phyloP scores from a whole-genome alignment of 2,329 filamentous ascomycete species.

The Venturia carpophila region DNA sequence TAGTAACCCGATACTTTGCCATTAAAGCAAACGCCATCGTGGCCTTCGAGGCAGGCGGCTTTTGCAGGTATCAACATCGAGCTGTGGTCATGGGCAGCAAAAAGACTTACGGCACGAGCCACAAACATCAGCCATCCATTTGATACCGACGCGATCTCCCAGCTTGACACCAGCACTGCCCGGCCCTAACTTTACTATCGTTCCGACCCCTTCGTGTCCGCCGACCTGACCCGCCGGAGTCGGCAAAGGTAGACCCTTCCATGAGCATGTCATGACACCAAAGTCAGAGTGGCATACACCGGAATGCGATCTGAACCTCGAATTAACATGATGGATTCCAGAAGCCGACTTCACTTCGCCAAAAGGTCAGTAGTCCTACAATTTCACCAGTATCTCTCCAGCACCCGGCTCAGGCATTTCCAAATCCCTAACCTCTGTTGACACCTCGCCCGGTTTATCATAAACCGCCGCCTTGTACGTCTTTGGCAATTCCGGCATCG shows the following conservation, averaged over 20 bases:
- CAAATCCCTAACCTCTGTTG: constrained; percentile 55
- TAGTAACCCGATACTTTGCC: constrained; percentile 56
- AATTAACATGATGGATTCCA: background rate
- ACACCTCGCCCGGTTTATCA: constrained; percentile 57
- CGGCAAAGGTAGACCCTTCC: constrained; percentile 50
- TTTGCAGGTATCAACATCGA: background rate
- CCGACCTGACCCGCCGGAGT: constrained; percentile 57
- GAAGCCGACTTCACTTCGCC: background rate
- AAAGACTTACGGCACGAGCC: constrained; percentile 40
- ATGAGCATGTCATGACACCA: constrained; percentile 45
- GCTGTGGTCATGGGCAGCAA: background rate
- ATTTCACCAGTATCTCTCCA: constrained; percentile 55
- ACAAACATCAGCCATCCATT: constrained; percentile 56
- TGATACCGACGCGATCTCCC: constrained; percentile 63
- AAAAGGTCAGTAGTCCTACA: constrained; percentile 35
- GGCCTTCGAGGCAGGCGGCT: constrained; percentile 46
- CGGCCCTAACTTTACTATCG: constrained; percentile 57
- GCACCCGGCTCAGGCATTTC: constrained; percentile 57
- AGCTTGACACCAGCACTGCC: constrained; percentile 52
- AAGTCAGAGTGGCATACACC: constrained; percentile 60
- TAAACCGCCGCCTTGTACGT: constrained; percentile 58
- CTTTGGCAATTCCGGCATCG: constrained; percentile 37
- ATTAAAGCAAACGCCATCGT: constrained; percentile 49
- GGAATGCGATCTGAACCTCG: constrained; percentile 45
- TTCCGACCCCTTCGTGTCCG: constrained; percentile 62